These are phyloP conservation scores for Astrothelium macrocarpum DNA, from an alignment of 495 filamentous ascomycete genomes.

Conservation along the genomic window DNA sequence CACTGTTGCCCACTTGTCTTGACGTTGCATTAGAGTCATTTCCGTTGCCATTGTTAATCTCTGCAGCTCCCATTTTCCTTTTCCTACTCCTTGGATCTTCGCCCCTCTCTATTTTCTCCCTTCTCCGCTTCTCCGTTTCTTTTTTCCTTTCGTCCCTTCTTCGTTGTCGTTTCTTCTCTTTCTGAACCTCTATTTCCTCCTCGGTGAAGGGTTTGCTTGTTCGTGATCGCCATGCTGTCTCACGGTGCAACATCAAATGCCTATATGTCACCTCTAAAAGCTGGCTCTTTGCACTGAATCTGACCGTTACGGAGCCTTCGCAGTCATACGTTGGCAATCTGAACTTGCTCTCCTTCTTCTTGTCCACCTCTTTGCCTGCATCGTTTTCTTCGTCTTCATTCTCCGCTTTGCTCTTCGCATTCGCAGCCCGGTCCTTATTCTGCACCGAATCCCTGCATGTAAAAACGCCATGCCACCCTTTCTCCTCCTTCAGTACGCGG, in stretches of 20 bases:
- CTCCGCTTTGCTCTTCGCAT: neutral
- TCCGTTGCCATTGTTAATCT: neutral
- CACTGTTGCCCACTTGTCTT: neutral
- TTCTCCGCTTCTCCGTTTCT: neutral
- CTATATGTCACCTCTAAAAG: constrained; percentile 17
- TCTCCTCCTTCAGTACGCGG: constrained; percentile 17
- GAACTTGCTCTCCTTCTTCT: neutral
- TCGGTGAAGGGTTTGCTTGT: neutral
- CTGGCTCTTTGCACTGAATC: constrained; percentile 9
- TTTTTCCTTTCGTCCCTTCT: neutral
- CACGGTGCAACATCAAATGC: constrained; percentile 11
- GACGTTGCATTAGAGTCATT: neutral
- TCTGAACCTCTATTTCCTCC: neutral
- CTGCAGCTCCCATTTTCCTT: neutral
- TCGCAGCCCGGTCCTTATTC: constrained; percentile 23
- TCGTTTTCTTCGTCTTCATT: neutral
- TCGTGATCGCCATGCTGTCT: neutral
- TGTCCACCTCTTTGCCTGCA: neutral
- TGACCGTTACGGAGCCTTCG: constrained; percentile 21
- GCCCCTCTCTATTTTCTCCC: neutral
- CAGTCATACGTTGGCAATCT: constrained; percentile 23
- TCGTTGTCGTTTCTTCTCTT: neutral
- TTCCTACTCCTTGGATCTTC: neutral
- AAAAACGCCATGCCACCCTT: constrained; percentile 15
- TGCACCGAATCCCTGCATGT: constrained; percentile 22